Conservation (phyloP, 306 rosid species). For the Potentilla sterilis region DNA sequence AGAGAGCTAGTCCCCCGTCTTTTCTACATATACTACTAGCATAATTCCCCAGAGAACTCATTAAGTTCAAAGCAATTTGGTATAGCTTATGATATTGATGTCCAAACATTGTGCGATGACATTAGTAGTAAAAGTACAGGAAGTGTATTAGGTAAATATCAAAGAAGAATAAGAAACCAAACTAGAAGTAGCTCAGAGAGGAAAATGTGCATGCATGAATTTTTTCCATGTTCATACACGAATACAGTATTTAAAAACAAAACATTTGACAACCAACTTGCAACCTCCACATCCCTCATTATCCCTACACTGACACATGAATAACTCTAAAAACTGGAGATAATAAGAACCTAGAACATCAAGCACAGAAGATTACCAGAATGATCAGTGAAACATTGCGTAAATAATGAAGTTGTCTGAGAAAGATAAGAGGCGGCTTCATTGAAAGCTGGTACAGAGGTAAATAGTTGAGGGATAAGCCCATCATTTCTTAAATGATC, state of each 20-base stretch:
- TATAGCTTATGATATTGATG: not conserved
- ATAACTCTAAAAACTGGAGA: not conserved
- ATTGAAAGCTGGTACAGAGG: constrained; percentile 79
- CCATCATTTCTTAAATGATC: constrained; percentile 50
- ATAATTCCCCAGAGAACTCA: not conserved
- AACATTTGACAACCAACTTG: not conserved
- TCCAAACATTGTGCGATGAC: not conserved
- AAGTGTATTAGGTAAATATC: not conserved
- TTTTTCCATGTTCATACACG: not conserved
- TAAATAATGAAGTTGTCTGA: constrained; percentile 75
- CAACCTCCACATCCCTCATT: not conserved
- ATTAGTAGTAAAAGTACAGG: not conserved
- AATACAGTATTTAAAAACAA: not conserved
- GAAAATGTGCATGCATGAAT: not conserved
- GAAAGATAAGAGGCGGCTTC: constrained; percentile 89
- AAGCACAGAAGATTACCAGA: constrained; percentile 56
- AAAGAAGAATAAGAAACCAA: not conserved
- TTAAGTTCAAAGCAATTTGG: not conserved
- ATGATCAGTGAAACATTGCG: constrained; percentile 78
- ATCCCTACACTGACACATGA: not conserved
- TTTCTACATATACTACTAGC: not conserved
- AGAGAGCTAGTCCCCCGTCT: not conserved
- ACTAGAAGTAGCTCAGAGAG: not conserved
- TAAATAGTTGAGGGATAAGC: constrained; percentile 70
- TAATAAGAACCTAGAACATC: not conserved